Conservation (phyloP, 176 grass and related monocot species). For the Avena insularis region DNA sequence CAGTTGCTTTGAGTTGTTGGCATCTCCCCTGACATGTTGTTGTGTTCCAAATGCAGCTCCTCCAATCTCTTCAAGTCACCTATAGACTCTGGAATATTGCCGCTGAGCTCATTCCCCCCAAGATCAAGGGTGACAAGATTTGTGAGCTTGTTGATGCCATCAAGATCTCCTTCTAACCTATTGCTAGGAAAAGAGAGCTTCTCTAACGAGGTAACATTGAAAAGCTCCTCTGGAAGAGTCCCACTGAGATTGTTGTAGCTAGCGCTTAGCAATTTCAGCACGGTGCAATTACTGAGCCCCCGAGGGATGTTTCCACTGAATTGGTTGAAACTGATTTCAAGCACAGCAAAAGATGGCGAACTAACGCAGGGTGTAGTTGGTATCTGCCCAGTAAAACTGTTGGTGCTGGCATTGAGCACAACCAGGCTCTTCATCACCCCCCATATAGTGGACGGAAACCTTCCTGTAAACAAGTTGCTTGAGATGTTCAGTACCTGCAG, state of each 20-base stretch:
- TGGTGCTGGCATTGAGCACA: neutral
- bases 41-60: conserved; percentile 39
- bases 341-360: neutral
- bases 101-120: neutral
- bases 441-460: neutral
- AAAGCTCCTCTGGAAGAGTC: neutral
- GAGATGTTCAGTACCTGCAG: conserved; percentile 21
- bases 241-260: conserved; percentile 47
- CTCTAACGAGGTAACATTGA: neutral
- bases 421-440: neutral
- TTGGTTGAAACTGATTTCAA: conserved; percentile 1
- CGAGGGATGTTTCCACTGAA: neutral
- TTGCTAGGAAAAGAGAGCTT: conserved; percentile 39
- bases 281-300: neutral
- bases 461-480: neutral
- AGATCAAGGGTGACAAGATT: conserved; percentile 20
- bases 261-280: conserved; percentile 5
- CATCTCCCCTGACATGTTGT: conserved; percentile 36
- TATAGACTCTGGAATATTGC: conserved; percentile 5
- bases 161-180: neutral
- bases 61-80: conserved; percentile 35
- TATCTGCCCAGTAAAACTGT: conserved; percentile 49
- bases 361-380: neutral
- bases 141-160: conserved; percentile 30
- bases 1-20: conserved; percentile 32